These are phyloP conservation scores for Ensete ventricosum DNA, from an alignment of 176 grass and related monocot genomes.

Conservation along the genomic window DNA sequence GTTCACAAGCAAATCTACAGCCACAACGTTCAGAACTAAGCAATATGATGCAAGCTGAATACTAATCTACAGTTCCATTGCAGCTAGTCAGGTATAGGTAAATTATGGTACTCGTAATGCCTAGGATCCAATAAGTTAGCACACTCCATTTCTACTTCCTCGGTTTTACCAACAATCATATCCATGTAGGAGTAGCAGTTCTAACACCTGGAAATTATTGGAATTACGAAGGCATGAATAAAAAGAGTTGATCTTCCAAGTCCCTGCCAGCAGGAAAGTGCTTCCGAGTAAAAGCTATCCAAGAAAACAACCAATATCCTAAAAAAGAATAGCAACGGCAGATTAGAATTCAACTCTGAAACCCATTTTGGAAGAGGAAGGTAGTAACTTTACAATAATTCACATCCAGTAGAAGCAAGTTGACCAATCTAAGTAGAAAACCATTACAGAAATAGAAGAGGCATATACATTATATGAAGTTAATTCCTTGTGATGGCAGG, in stretches of 20 bases:
- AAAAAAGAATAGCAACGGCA: conserved; percentile 8
- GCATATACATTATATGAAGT: neutral
- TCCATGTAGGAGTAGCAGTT: conserved; percentile 14
- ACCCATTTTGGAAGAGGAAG: neutral
- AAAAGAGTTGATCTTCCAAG: neutral
- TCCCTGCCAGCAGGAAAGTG: neutral
- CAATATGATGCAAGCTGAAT: neutral
- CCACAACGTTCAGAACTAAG: neutral
- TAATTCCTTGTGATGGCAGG: neutral
- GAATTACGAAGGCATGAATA: neutral
- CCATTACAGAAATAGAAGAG: neutral
- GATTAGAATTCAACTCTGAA: neutral
- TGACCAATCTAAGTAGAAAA: neutral
- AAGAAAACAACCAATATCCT: conserved; percentile 9
- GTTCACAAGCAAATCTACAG: neutral
- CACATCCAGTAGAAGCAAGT: neutral
- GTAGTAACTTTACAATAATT: neutral
- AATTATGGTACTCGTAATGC: conserved; percentile 12
- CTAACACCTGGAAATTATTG: conserved; percentile 1
- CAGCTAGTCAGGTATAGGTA: conserved; percentile 20
- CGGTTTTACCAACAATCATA: conserved; percentile 8
- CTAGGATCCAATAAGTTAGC: neutral
- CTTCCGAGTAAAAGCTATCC: conserved; percentile 6
- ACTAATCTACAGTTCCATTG: conserved; percentile 6
- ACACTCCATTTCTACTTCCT: neutral